Conservation (phyloP, 208 protist species). For the Trypanosoma mega region DNA sequence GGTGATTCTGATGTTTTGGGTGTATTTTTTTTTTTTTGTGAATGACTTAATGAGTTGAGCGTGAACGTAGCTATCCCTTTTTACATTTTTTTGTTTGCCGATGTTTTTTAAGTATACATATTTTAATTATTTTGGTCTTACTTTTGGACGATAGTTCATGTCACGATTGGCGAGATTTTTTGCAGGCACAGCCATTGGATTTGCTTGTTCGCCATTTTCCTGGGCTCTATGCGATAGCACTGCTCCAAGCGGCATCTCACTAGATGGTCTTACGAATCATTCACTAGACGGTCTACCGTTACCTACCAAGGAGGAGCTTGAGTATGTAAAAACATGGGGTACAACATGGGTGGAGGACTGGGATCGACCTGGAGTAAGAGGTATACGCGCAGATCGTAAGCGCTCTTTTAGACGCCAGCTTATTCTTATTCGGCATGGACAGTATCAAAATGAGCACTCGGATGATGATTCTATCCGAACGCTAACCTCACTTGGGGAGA, state of each 20-base stretch:
- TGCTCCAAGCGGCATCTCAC: slow-evolving; percentile 16
- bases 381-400: slow-evolving; percentile 15
- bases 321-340: slow-evolving; percentile 62
- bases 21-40: no score
- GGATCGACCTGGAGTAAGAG: slow-evolving; percentile 36
- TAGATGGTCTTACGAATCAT: slow-evolving; percentile 34
- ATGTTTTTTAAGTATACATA: no score
- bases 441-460: slow-evolving; percentile 59
- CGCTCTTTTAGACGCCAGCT: slow-evolving; percentile 43
- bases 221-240: slow-evolving; percentile 8
- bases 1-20: no score
- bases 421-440: slow-evolving; percentile 81
- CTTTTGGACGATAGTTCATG: no score
- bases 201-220: background rate
- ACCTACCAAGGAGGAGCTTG: slow-evolving; percentile 33
- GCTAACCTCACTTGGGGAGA: slow-evolving; percentile 54
- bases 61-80: no score
- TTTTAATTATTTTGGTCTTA: no score
- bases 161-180: slow-evolving; percentile 6
- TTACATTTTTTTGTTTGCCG: no score
- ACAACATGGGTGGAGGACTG: slow-evolving; percentile 66
- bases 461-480: slow-evolving; percentile 38
- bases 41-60: no score
- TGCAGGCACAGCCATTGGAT: slow-evolving; percentile 8
- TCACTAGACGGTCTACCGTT: slow-evolving; percentile 20